A percentile compares a stretch with the other conserved stretches of the same genome.
Conservation (phyloP, 495 filamentous ascomycete species). For the Hypoxylon intermedium region DNA sequence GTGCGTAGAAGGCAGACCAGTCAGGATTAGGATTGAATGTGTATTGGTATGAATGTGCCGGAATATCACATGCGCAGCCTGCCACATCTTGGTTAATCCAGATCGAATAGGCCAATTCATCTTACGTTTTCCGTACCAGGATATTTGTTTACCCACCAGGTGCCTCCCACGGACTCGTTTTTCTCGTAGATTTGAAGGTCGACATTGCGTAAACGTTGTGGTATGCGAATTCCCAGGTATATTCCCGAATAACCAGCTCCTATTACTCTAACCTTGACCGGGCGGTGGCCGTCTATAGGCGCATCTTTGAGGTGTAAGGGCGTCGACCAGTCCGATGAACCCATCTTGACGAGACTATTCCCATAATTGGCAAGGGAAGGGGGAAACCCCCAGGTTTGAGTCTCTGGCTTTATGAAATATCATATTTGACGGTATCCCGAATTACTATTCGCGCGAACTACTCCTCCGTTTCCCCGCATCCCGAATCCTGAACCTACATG, state of each 20-base stretch:
- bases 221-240: slow-evolving; percentile 47
- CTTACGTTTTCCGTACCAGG: slow-evolving; percentile 40
- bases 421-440: background rate
- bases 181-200: slow-evolving; percentile 55
- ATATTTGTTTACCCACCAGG: slow-evolving; percentile 56
- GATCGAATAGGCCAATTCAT: background rate
- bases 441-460: background rate
- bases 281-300: slow-evolving; percentile 54
- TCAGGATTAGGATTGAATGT: slow-evolving; percentile 69
- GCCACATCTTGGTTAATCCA: slow-evolving; percentile 5
- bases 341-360: slow-evolving; percentile 12
- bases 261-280: slow-evolving; percentile 55
- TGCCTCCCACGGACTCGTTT: slow-evolving; percentile 50
- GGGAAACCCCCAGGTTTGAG: background rate
- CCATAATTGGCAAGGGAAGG: background rate
- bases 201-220: slow-evolving; percentile 51
- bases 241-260: slow-evolving; percentile 61
- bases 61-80: slow-evolving; percentile 56
- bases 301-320: slow-evolving; percentile 48
- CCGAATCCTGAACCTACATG: background rate
- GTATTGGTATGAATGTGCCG: slow-evolving; percentile 67
- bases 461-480: slow-evolving; percentile 21
- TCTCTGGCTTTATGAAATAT: background rate
- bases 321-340: slow-evolving; percentile 11
- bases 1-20: slow-evolving; percentile 70